Percentiles rank a stretch among this genome's conserved stretches.
Evolutionary conservation across 2,329 filamentous ascomycete genomes (phyloP).

Genomic region (Arthrobotrys conoides): DNA sequence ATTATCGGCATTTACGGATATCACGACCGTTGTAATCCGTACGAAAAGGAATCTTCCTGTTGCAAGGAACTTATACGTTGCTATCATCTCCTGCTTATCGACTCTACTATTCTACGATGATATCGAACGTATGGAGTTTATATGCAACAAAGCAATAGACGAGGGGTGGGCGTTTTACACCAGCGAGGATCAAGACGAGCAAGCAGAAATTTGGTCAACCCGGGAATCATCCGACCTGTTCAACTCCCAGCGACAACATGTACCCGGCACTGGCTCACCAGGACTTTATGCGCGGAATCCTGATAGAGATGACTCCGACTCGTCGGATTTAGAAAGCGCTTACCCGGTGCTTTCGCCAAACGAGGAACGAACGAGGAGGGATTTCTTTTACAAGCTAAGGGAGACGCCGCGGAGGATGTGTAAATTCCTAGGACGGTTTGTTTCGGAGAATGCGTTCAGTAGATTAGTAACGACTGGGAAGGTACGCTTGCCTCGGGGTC

Average conservation of each 20-base stretch:
- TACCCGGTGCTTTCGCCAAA: too few relatives aligned
- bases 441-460: not conserved
- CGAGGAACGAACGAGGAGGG: too few relatives aligned
- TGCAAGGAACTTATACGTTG: slow-evolving; percentile 19
- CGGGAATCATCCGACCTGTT: too few relatives aligned
- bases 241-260: too few relatives aligned
- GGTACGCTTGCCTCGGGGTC: not conserved
- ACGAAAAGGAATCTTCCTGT: not conserved
- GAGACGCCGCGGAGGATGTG: too few relatives aligned
- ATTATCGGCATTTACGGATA: not conserved
- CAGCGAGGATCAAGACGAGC: not conserved
- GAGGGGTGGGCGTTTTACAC: too few relatives aligned
- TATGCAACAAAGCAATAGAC: not conserved
- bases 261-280: too few relatives aligned
- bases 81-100: not conserved
- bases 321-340: too few relatives aligned
- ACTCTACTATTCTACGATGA: not conserved
- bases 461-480: not conserved
- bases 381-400: too few relatives aligned
- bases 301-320: too few relatives aligned
- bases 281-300: too few relatives aligned
- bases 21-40: not conserved
- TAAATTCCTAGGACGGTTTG: not conserved
- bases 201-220: too few relatives aligned
- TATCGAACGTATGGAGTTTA: not conserved